A percentile compares a stretch with the other conserved stretches of the same genome.
Evolutionary conservation across 371 early-diverging fungal species (phyloP).

Genomic region (Rhizopus arrhizus): DNA sequence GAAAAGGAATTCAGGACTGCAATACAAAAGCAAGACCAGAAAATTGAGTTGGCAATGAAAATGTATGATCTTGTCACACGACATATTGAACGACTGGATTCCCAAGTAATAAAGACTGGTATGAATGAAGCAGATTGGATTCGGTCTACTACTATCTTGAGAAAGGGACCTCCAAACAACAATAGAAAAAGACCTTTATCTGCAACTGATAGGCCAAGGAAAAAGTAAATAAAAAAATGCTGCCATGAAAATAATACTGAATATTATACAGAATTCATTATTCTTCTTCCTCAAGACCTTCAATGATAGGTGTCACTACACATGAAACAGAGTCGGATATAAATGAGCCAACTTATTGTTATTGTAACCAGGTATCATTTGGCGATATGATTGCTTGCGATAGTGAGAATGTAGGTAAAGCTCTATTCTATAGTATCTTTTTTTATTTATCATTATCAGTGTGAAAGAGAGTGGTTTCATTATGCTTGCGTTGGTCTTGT

Average conservation of each 20-base stretch:
- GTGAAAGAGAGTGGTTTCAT: conserved; percentile 92
- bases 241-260: not conserved
- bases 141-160: not conserved
- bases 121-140: conserved; percentile 32
- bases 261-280: conserved; percentile 27
- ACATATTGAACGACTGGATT: conserved; percentile 40
- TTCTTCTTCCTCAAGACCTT: conserved; percentile 30
- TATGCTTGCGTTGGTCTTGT: conserved; percentile 83
- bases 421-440: not conserved
- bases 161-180: conserved; percentile 8
- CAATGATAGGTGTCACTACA: conserved; percentile 3
- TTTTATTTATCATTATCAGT: conserved; percentile 40
- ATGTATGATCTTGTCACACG: conserved; percentile 44
- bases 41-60: conserved; percentile 37
- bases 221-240: conserved; percentile 8
- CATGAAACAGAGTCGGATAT: conserved; percentile 79
- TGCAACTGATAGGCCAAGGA: conserved; percentile 6
- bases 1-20: conserved; percentile 38
- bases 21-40: conserved; percentile 42
- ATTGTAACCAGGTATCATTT: conserved; percentile 87
- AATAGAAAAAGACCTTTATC: not conserved
- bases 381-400: conserved; percentile 97
- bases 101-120: conserved; percentile 33
- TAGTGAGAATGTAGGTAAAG: conserved; percentile 66
- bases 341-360: conserved; percentile 90